These are phyloP conservation scores for Chaetomium sp. DNA, from an alignment of 2,329 filamentous ascomycete species.

Conservation along the genomic window DNA sequence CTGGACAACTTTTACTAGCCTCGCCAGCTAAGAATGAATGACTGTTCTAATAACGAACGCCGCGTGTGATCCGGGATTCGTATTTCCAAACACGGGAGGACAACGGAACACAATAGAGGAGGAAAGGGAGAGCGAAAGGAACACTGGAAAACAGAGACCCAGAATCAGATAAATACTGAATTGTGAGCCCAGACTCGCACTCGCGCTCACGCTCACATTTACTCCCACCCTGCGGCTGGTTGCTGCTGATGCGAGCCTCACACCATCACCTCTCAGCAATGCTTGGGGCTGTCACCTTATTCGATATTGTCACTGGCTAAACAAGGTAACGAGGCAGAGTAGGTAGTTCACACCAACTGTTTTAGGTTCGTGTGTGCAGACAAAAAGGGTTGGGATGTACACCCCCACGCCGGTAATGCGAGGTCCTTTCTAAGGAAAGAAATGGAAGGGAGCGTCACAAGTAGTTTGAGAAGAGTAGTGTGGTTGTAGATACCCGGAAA, in stretches of 20 bases:
- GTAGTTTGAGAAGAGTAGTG: conserved; percentile 6
- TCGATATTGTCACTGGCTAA: conserved; percentile 30
- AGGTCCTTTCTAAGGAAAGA: conserved; percentile 6
- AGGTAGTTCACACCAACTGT: conserved; percentile 13
- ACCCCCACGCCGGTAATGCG: conserved; percentile 8
- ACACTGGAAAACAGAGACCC: too few relatives aligned
- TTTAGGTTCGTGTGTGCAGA: conserved; percentile 1
- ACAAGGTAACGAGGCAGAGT: conserved; percentile 19
- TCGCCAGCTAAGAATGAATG: too few relatives aligned
- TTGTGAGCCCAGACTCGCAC: too few relatives aligned
- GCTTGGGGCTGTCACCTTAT: conserved; percentile 14
- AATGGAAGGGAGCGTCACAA: conserved; percentile 10
- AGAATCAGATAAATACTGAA: too few relatives aligned
- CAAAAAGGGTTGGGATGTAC: conserved; percentile 11
- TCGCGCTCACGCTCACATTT: too few relatives aligned
- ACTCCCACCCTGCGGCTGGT: too few relatives aligned
- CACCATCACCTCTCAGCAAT: conserved; percentile 13
- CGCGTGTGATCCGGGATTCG: too few relatives aligned
- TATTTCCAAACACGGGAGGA: too few relatives aligned
- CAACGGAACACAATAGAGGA: too few relatives aligned
- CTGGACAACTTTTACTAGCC: too few relatives aligned
- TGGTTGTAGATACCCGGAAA: conserved; percentile 10
- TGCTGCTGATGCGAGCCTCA: conserved; percentile 4
- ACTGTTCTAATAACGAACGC: too few relatives aligned
- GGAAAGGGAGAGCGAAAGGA: too few relatives aligned